Base-by-base conservation (phyloP, 2,329 filamentous ascomycete genomes). In the Penicillium decumbens region DNA sequence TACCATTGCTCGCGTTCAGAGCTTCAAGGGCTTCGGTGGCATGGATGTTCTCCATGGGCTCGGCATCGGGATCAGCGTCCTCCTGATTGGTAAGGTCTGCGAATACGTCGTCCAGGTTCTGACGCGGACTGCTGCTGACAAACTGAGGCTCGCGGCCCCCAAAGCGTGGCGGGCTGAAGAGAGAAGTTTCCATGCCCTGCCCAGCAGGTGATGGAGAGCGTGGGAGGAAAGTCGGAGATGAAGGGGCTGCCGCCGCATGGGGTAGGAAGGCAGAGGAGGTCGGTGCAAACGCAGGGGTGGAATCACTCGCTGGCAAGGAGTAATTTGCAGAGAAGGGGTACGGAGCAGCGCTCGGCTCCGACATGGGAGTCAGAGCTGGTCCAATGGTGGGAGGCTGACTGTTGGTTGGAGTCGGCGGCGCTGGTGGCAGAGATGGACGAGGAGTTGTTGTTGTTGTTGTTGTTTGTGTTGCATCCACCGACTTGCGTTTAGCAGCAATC, bases 401-500 rank as follows among this genome's bases (percentile, higher is more conserved):
- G 38, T 59, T 60, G 39, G 60, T 63, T 4, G 71, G 56, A 23
- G 65, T 63, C 7, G 58, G 53, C 35, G 71, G 56, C 7, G 63
- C 59, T 6, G 68, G 66, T 49, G 67, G 66, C 23, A 70, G 54
- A 13, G 61, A 56, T 8, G 57, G 41, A 44, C 65, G 60, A 13
- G 60, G 68, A 45, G 51, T 45, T 15, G 50, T 45, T 37, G 64
- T 70, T 4, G 64, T 70, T 4, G 66, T 18, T 18, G 15, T 18
- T 18, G 50, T 45, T 37, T 65, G 70, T 4, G 33, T 37, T 10
- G 66, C 59, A 41, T 80, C 77, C n/a, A 82, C 74, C 3, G 84
- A 83, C 67, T 91, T 91, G 24, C 88, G 83, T 55, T 88, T 87
- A 41, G 69, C 68, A 5, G 84, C 71, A 54, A 80, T 83, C 54